Evolutionary conservation across 2,329 filamentous ascomycete species (phyloP).

Genomic region (Chrysoporthe cubensis): DNA sequence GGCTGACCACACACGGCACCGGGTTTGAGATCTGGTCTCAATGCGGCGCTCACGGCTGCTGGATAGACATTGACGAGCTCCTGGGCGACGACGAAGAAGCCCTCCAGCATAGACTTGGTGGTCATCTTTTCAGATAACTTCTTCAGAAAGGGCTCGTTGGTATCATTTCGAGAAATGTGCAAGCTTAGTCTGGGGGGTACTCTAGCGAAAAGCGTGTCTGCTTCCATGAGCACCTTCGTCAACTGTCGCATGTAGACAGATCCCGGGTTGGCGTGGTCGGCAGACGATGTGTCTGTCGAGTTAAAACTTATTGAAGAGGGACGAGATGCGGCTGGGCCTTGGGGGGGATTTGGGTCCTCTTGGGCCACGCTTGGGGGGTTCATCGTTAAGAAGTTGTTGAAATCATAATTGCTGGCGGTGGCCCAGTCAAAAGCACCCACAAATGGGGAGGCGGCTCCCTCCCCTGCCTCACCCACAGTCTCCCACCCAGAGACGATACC

Average conservation of each 20-base stretch:
- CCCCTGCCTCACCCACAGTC: neutral
- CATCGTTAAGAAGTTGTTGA: slow-evolving; percentile 7
- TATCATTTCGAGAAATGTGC: slow-evolving; percentile 35
- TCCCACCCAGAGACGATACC: slow-evolving; percentile 6
- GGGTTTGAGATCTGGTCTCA: slow-evolving; percentile 22
- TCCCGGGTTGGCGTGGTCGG: slow-evolving; percentile 6
- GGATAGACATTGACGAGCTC: slow-evolving; percentile 43
- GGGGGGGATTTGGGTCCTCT: neutral
- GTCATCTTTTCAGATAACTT: slow-evolving; percentile 34
- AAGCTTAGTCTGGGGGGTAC: slow-evolving; percentile 30
- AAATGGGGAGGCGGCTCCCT: neutral
- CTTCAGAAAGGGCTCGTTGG: slow-evolving; percentile 33
- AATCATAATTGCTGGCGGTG: slow-evolving; percentile 12
- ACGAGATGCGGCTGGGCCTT: neutral
- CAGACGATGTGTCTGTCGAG: slow-evolving; percentile 13
- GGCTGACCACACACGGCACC: slow-evolving; percentile 35
- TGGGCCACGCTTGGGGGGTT: neutral
- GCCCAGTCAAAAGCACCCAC: slow-evolving; percentile 15
- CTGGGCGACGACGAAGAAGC: slow-evolving; percentile 41
- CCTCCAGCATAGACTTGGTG: slow-evolving; percentile 38
- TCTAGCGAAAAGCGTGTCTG: slow-evolving; percentile 35
- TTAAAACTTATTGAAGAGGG: neutral
- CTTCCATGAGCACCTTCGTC: slow-evolving; percentile 32
- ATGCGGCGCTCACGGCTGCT: slow-evolving; percentile 32
- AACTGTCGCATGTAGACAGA: slow-evolving; percentile 32